Percentiles rank a stretch among this genome's conserved stretches.
phyloP scores from a whole-genome alignment of 306 rosid species.

The Prinsepia uniflora region DNA sequence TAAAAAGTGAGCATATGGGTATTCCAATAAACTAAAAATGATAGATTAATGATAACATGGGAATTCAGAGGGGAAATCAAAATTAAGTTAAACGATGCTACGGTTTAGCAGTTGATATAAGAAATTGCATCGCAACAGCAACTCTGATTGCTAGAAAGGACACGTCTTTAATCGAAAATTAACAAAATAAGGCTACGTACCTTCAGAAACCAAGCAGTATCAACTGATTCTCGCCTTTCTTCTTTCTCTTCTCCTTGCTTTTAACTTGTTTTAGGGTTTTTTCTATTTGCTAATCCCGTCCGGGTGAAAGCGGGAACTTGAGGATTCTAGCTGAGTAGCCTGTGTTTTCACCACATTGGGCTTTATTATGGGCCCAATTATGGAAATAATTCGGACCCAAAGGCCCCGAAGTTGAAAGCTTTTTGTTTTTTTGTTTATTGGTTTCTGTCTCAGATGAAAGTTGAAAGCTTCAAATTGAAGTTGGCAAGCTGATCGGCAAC shows the following conservation, averaged over 20 bases:
- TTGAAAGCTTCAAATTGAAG: no score
- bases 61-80: no score
- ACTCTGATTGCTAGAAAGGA: not conserved
- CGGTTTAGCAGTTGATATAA: not conserved
- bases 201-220: not conserved
- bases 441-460: no score
- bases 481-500: not conserved
- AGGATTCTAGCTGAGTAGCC: not conserved
- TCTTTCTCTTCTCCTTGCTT: not conserved
- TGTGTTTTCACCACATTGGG: not conserved
- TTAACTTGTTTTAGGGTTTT: not conserved
- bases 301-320: conserved; percentile 1
- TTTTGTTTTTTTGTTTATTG: no score
- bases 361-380: not conserved
- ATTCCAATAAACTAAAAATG: no score
- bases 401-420: not conserved
- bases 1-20: not conserved
- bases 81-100: not conserved
- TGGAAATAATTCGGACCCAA: not conserved
- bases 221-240: not conserved
- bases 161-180: not conserved
- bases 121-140: not conserved
- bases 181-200: not conserved
- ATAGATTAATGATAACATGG: no score
- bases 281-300: not conserved